Evolutionary conservation across 1,139 yeast species (phyloP).

Genomic region (Debaryomycetaceae sp.): DNA sequence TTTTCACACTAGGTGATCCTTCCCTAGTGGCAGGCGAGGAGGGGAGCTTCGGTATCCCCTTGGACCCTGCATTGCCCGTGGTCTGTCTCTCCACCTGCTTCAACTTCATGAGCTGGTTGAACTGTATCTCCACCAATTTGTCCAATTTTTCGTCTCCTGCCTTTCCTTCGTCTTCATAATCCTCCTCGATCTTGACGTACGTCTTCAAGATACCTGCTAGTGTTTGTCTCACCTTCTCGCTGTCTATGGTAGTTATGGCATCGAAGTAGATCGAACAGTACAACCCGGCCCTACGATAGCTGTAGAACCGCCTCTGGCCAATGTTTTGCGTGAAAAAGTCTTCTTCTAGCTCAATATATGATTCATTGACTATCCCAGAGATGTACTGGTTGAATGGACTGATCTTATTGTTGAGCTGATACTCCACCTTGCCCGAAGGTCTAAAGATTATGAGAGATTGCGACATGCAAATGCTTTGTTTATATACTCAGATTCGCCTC

Average conservation of each 20-base stretch:
- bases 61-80: conserved; percentile 5
- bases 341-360: conserved; percentile 27
- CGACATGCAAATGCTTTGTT: conserved; percentile 16
- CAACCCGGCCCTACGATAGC: conserved; percentile 23
- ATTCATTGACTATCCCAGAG: conserved; percentile 35
- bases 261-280: conserved; percentile 42
- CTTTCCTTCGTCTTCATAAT: conserved; percentile 15
- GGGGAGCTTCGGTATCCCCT: conserved; percentile 15
- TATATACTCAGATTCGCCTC: too few species aligned
- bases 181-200: conserved; percentile 27
- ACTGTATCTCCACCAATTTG: conserved; percentile 39
- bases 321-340: conserved; percentile 33
- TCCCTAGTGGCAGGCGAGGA: conserved; percentile 2
- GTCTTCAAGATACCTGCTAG: conserved; percentile 36
- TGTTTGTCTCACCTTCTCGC: conserved; percentile 35
- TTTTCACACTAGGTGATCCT: conserved; percentile 3
- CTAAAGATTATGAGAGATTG: conserved; percentile 35
- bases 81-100: conserved; percentile 13
- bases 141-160: conserved; percentile 21
- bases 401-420: conserved; percentile 35
- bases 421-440: conserved; percentile 36
- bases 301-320: conserved; percentile 36
- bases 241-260: conserved; percentile 37
- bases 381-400: conserved; percentile 43
- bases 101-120: conserved; percentile 34